Base-by-base conservation (phyloP, 1,139 yeast species). In the Nakaseomyces delphensis region DNA sequence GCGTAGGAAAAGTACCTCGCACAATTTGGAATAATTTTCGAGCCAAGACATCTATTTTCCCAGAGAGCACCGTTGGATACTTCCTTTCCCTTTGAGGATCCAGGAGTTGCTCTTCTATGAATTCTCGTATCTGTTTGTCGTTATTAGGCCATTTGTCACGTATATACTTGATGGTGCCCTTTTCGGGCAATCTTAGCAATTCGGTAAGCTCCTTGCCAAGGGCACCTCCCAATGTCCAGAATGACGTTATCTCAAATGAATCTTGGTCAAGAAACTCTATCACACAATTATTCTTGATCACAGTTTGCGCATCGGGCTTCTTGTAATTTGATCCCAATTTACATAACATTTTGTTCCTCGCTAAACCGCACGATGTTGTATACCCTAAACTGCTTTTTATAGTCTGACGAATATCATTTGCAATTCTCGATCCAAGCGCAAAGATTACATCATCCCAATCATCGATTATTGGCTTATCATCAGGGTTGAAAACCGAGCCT, bases 161-260 rank as follows among this genome's bases (percentile, higher is more conserved):
- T 2, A 82, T 68, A 45, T 57, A 71, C 2, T 65, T 59, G 7
- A 77, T 71, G 2, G 77, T 68, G 33, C 67, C 57, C 28, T 57
- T 57, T 4, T 48, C 40, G 7, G 38, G 23, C 0, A 75, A 63
- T 4, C 67, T 65, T 24, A 79, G 63, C 25, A 67, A 60, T 14
- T 64, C 60, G 19, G 71, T 52, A 0, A 87, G 66, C n/a, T 66
- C 65, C 8, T 79, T 79, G 0, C 98, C 98, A 5, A 73, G 66
- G 53, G 84, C 85, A 2, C 98, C 98, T 3, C 98, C 98, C 70
- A 89, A 68, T 0, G 95, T 89, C 70, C 95, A 82, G 45, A 89
- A 74, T 53, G 89, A 95, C 1, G 75, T 74, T 16, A 91, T 59
- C 45, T 78, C 77, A 56, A 83, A 81, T n/a, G 53, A 41, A 2